phyloP scores from a whole-genome alignment of 768 basidiomycete species.

The Panaeolus papilionaceus region DNA sequence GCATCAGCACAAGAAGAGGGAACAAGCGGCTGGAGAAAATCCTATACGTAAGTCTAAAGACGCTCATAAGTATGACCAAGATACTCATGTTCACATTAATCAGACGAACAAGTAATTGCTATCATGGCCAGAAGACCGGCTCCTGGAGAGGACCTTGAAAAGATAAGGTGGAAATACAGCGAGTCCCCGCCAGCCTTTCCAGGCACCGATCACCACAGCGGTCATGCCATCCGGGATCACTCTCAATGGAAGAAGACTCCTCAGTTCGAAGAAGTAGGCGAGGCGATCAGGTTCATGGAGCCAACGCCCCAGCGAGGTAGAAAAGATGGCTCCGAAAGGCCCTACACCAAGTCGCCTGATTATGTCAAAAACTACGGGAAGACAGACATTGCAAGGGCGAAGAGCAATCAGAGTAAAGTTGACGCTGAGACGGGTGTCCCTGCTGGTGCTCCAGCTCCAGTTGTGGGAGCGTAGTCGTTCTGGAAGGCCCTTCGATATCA shows the following conservation, averaged over 20 bases:
- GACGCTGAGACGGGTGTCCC: slow-evolving; percentile 1
- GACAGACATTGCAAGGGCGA: slow-evolving; percentile 21
- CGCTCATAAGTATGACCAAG: neutral
- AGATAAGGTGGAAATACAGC: slow-evolving; percentile 20
- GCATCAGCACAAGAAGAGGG: slow-evolving; percentile 32
- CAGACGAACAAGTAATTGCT: slow-evolving; percentile 41
- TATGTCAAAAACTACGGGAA: slow-evolving; percentile 41
- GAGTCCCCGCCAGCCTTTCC: slow-evolving; percentile 26
- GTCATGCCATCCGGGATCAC: slow-evolving; percentile 34
- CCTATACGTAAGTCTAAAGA: slow-evolving; percentile 35
- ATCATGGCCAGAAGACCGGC: slow-evolving; percentile 28
- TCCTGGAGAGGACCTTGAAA: slow-evolving; percentile 23
- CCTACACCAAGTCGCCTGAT: slow-evolving; percentile 42
- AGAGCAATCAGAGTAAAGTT: neutral
- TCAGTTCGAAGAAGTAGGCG: slow-evolving; percentile 24
- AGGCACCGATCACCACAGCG: slow-evolving; percentile 33
- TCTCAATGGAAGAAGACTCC: slow-evolving; percentile 27
- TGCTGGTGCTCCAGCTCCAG: slow-evolving; percentile 8
- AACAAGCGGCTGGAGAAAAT: slow-evolving; percentile 33
- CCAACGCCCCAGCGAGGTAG: slow-evolving; percentile 39
- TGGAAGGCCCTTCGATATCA: neutral
- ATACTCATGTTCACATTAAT: neutral
- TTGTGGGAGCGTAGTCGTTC: neutral
- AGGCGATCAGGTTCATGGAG: slow-evolving; percentile 27
- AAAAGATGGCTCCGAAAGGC: slow-evolving; percentile 29